Percentiles rank a stretch among this genome's conserved stretches.
phyloP scores from a whole-genome alignment of 805 yeast species.

The Yamadazyma sp. region DNA sequence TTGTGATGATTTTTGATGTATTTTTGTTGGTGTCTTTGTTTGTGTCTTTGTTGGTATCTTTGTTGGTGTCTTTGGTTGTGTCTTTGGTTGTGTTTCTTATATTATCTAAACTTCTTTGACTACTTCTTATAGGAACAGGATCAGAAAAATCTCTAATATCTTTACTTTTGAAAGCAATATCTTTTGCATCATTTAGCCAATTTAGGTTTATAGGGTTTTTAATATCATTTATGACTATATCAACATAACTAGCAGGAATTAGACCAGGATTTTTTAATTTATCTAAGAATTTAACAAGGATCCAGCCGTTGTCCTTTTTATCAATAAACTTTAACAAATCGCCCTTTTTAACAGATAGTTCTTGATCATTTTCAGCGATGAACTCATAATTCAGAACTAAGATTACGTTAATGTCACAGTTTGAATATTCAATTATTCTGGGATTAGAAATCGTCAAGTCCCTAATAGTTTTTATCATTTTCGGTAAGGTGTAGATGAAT shows the following conservation, averaged over 20 bases:
- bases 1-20: too few relatives aligned
- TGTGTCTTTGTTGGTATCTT: too few relatives aligned
- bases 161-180: slow-evolving; percentile 11
- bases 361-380: slow-evolving; percentile 41
- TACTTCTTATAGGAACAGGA: slow-evolving; percentile 27
- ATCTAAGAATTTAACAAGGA: slow-evolving; percentile 53
- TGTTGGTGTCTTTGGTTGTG: too few relatives aligned
- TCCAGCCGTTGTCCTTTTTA: slow-evolving; percentile 51
- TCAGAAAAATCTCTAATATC: slow-evolving; percentile 16
- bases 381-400: slow-evolving; percentile 47
- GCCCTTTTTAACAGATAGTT: slow-evolving; percentile 46
- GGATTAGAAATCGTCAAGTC: slow-evolving; percentile 15
- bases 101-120: slow-evolving; percentile 4
- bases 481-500: neutral
- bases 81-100: neutral
- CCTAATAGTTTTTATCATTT: slow-evolving; percentile 5
- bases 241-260: slow-evolving; percentile 50
- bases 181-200: slow-evolving; percentile 24
- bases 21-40: neutral
- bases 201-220: slow-evolving; percentile 33
- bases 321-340: slow-evolving; percentile 51
- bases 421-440: slow-evolving; percentile 8
- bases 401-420: slow-evolving; percentile 28
- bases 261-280: slow-evolving; percentile 45
- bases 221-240: slow-evolving; percentile 42